A percentile compares a stretch with the other conserved stretches of the same genome.
Conservation (phyloP, 176 grass and related monocot genomes). For the Triticum timopheevii region DNA sequence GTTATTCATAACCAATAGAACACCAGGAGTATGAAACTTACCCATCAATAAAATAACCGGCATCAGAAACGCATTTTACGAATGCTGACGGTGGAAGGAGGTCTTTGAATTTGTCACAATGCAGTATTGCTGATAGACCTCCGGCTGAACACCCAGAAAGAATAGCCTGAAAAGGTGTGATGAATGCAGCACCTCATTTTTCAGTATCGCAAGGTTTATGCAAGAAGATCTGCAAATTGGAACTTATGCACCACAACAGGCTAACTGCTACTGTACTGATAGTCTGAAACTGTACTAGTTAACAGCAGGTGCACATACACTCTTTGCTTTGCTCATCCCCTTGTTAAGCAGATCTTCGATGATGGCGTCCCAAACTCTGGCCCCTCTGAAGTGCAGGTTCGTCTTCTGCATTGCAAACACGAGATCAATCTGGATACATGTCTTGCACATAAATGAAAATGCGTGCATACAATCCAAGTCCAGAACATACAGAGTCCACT, state of each 20-base stretch:
- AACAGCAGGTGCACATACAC: conserved; percentile 38
- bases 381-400: conserved; percentile 72
- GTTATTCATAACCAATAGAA: not conserved
- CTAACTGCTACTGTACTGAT: not conserved
- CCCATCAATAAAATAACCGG: conserved; percentile 83
- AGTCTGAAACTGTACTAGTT: not conserved
- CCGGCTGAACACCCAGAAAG: conserved; percentile 95
- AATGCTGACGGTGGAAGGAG: conserved; percentile 55
- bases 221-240: not conserved
- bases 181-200: not conserved
- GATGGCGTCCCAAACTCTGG: conserved; percentile 70
- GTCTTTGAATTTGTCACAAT: conserved; percentile 71
- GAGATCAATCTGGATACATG: not conserved
- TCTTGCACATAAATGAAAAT: not conserved
- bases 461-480: not conserved
- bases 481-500: conserved; percentile 43
- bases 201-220: not conserved
- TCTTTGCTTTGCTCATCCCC: conserved; percentile 75
- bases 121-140: conserved; percentile 77
- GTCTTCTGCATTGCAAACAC: conserved; percentile 45
- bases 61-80: conserved; percentile 94
- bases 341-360: conserved; percentile 69
- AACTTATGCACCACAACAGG: not conserved
- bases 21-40: conserved; percentile 31
- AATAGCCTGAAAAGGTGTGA: conserved; percentile 56